phyloP scores from a whole-genome alignment of 352 stramenopile genomes.

The Elongisporangium prolatum region DNA sequence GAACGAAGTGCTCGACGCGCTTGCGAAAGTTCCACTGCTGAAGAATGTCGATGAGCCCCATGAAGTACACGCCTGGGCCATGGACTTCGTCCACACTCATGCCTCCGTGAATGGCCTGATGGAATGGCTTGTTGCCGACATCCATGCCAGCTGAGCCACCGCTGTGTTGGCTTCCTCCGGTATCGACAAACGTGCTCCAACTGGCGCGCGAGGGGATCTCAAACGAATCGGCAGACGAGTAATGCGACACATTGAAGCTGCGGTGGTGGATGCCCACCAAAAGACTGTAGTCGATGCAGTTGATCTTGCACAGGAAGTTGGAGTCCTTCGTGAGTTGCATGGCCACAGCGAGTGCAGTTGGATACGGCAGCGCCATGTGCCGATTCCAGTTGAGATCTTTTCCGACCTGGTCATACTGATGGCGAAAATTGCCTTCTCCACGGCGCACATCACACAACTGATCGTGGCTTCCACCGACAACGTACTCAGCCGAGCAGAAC shows the following conservation, averaged over 20 bases:
- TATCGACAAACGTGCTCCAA: conserved; percentile 15
- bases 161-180: conserved; percentile 11
- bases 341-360: conserved; percentile 51
- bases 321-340: conserved; percentile 83
- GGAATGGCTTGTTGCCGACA: conserved; percentile 43
- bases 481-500: conserved; percentile 64
- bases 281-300: conserved; percentile 95
- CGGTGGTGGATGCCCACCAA: conserved; percentile 92
- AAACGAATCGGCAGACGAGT: conserved; percentile 48
- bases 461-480: conserved; percentile 62
- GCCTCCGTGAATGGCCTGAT: conserved; percentile 39
- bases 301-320: conserved; percentile 88
- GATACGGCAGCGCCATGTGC: conserved; percentile 60
- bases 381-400: conserved; percentile 86
- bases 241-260: conserved; percentile 77
- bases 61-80: conserved; percentile 91
- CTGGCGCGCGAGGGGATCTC: conserved; percentile 23
- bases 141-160: conserved; percentile 34
- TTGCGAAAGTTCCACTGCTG: conserved; percentile 94
- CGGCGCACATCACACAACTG: conserved; percentile 59
- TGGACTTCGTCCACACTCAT: conserved; percentile 85
- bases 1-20: conserved; percentile 81
- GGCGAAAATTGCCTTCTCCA: conserved; percentile 58
- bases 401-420: conserved; percentile 78
- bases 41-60: conserved; percentile 95